Evolutionary conservation across 495 filamentous ascomycete species (phyloP), one percentile per base, ranked within the genome.

Genomic region (Neurospora intermedia): DNA sequence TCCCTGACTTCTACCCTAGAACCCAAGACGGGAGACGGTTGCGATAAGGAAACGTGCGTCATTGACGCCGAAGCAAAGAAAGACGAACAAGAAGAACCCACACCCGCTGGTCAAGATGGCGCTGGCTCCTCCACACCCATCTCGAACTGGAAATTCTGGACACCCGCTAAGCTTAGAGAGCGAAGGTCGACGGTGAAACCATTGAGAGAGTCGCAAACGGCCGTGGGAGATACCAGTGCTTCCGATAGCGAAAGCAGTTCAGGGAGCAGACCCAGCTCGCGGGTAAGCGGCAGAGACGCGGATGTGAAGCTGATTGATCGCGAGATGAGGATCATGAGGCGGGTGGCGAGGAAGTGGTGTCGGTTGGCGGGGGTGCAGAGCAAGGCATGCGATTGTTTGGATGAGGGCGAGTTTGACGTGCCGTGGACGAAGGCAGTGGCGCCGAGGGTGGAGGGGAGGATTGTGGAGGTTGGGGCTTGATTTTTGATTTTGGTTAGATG

Each of bases 341-440:
- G 86, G 43, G 88, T 89, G 5, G 88, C 89, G 69, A 81, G 81
- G 20, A 93, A 92, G 78, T 97, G 94, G 94, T 92, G 91, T 80
- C 85, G 89, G 10, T 75, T 90, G 45, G 89, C 91, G 0, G 88
- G 90, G 0, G 82, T 96, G 31, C 76, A 87, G 27, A 81, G 84
- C 59, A 79, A 77, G 20, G 84, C 75, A 76, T 80, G 82, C 73
- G 81, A 86, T 73, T 75, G 79, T 71, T 81, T 85, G 23, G 84
- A 85, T 71, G 84, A 88, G 69, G 82, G 77, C 20, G 90, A 91
- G 79, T 85, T 90, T 73, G 85, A 87, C 38, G 90, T 91, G 11
- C 83, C 89, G 66, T 97, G 94, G 94, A 95, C 94, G 4, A 89
- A 84, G 70, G 90, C 91, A 0, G 92, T 97, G 74, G 87, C 89